Evolutionary conservation across 208 protist species (phyloP), one percentile per base, ranked within the genome.

Genomic region (Leishmania braziliensis): DNA sequence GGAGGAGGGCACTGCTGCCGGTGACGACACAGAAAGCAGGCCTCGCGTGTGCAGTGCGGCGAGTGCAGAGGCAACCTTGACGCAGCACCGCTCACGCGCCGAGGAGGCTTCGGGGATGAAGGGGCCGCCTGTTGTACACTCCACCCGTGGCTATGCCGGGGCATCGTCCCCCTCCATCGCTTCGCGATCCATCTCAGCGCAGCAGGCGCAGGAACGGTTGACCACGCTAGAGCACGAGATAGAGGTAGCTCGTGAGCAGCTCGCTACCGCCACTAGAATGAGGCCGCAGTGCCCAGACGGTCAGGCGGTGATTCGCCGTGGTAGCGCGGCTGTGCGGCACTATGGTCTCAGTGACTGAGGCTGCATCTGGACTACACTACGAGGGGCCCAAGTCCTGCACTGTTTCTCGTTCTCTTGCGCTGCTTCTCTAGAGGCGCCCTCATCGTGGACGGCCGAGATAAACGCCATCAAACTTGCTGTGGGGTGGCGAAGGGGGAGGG

Each of bases 171-270:
- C 54, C 46, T 60, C 51, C 23, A n/a, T 16, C 20, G 43, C 60
- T 5, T 75, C 20, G n/a, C 48, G 62, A 51, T 62, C 43, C 5
- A 70, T 74, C 36, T 75, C 82, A 18, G 65, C 77, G 23, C 74
- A 73, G 48, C 72, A 75, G 12, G 82, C 82, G 33, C 82, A 86
- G 74, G 63, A 86, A 20, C 83, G 84, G 1, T 56, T 86, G 20
- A 63, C 74, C 43, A 53, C 87, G 29, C 51, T 89, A 20, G 92
- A 97, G 79, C 86, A 90, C 48, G 93, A 97, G 77, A 93, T 97
- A 33, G 84, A 86, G 33, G 81, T 81, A 36, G 90, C 95, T 56
- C 92, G 93, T 60, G 83, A 75, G 69, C 86, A 91, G 58, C 92
- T 97, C 77, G 48, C 84, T 23, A 69, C 60, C 20, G 77, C 86